Percentiles rank a stretch among this genome's conserved stretches.
These are phyloP conservation scores for Mycena indigotica DNA, from an alignment of 768 basidiomycete species.

Conservation along the genomic window DNA sequence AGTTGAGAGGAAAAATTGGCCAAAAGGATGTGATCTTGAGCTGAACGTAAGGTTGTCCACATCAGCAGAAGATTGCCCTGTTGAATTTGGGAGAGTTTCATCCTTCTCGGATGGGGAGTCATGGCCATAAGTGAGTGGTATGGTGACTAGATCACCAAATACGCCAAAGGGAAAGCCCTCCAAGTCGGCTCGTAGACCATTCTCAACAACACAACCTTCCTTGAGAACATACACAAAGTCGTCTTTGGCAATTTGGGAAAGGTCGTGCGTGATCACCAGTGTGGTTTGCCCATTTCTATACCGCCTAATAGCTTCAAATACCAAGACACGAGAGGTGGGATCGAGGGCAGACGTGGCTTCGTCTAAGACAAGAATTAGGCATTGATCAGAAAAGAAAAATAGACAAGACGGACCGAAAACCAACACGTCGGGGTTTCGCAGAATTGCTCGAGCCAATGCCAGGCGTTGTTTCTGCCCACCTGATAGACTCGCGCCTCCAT, in stretches of 20 bases:
- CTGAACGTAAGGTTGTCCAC: background rate
- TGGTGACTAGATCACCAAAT: constrained; percentile 6
- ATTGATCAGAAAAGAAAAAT: constrained; percentile 34
- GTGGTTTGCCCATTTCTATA: constrained; percentile 84
- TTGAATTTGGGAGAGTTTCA: no score
- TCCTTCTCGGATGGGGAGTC: background rate
- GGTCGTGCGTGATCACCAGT: constrained; percentile 94
- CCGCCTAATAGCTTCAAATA: constrained; percentile 68
- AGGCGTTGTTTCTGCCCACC: constrained; percentile 93
- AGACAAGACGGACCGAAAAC: constrained; percentile 73
- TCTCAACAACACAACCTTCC: constrained; percentile 77
- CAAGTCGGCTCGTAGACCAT: constrained; percentile 83
- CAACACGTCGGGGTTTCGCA: constrained; percentile 85
- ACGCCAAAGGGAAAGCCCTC: constrained; percentile 37
- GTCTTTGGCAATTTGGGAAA: constrained; percentile 69
- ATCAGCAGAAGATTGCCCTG: background rate
- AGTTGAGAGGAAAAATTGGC: constrained; percentile 5
- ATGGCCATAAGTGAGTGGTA: background rate
- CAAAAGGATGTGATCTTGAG: constrained; percentile 13
- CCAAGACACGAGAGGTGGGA: constrained; percentile 80
- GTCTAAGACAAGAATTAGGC: constrained; percentile 53
- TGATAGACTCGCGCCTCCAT: constrained; percentile 73
- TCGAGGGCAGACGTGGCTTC: constrained; percentile 87
- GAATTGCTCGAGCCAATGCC: constrained; percentile 82
- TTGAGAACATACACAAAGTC: constrained; percentile 96